Conservation (phyloP, 1,284 basidiomycete genomes). For the Uromyces viciae-fabae region DNA sequence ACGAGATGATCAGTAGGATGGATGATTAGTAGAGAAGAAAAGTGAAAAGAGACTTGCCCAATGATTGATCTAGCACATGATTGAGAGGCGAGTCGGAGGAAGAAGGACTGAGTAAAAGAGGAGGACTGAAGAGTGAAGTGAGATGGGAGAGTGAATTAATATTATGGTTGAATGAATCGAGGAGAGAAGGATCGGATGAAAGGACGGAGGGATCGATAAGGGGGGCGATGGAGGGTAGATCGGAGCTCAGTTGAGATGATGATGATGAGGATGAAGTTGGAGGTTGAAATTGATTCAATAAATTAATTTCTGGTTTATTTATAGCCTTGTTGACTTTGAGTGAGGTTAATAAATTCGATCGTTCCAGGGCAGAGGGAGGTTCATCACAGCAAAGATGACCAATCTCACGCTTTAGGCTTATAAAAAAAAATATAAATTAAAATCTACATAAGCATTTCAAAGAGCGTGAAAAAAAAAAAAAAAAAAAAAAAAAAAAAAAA, state of each 20-base stretch:
- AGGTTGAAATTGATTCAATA: not conserved
- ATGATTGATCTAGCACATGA: conserved; percentile 19
- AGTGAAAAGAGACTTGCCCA: not conserved
- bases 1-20: not conserved
- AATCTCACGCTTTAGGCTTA: conserved; percentile 85
- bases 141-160: conserved; percentile 4
- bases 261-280: not conserved
- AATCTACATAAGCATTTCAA: not conserved
- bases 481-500: not conserved
- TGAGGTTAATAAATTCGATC: not conserved
- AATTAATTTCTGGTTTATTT: not conserved
- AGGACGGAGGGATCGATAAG: not conserved
- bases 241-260: not conserved
- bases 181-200: not conserved
- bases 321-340: not conserved
- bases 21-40: not conserved
- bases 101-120: conserved; percentile 14
- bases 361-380: conserved; percentile 58
- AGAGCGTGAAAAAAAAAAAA: not conserved
- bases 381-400: conserved; percentile 86
- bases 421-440: not conserved
- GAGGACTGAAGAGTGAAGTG: conserved; percentile 9
- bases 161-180: not conserved
- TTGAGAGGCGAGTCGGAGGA: not conserved
- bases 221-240: not conserved